These are phyloP conservation scores for Speleostelium caveatum DNA, from an alignment of 78 protist genomes.

Conservation along the genomic window DNA sequence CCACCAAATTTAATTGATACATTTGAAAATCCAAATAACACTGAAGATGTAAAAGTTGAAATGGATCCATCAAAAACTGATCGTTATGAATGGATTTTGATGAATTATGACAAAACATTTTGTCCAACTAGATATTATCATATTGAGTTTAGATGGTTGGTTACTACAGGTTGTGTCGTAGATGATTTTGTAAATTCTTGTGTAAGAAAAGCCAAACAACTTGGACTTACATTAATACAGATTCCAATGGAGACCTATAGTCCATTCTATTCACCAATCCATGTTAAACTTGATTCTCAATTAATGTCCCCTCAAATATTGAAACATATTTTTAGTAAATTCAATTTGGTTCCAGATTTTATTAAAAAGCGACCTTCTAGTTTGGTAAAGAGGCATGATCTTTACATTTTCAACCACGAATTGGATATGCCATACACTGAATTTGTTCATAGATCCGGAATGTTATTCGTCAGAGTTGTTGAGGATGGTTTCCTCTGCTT, in stretches of 20 bases:
- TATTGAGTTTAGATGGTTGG: conserved; percentile 79
- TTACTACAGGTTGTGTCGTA: conserved; percentile 84
- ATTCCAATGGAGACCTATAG: conserved; percentile 72
- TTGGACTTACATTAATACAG: conserved; percentile 69
- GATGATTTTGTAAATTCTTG: conserved; percentile 70
- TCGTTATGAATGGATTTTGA: conserved; percentile 78
- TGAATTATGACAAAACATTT: conserved; percentile 75
- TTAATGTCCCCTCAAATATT: conserved; percentile 27
- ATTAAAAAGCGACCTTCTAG: conserved; percentile 38
- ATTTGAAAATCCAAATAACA: conserved; percentile 71
- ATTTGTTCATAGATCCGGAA: conserved; percentile 53
- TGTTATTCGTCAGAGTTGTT: conserved; percentile 55
- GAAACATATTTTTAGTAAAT: conserved; percentile 21
- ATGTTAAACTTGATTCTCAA: conserved; percentile 23
- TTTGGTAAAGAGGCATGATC: conserved; percentile 40
- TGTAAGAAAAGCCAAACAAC: conserved; percentile 70
- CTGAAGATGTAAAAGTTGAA: conserved; percentile 50
- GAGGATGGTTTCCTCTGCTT: conserved; percentile 71
- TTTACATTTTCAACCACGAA: conserved; percentile 40
- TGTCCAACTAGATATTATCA: conserved; percentile 66
- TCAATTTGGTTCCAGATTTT: conserved; percentile 41
- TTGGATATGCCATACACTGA: conserved; percentile 42
- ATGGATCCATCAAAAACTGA: conserved; percentile 78
- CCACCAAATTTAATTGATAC: conserved; percentile 5
- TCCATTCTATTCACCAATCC: conserved; percentile 63